These are phyloP conservation scores for Ophiocordyceps camponoti-floridani DNA, from an alignment of 2,329 filamentous ascomycete genomes.

Conservation along the genomic window DNA sequence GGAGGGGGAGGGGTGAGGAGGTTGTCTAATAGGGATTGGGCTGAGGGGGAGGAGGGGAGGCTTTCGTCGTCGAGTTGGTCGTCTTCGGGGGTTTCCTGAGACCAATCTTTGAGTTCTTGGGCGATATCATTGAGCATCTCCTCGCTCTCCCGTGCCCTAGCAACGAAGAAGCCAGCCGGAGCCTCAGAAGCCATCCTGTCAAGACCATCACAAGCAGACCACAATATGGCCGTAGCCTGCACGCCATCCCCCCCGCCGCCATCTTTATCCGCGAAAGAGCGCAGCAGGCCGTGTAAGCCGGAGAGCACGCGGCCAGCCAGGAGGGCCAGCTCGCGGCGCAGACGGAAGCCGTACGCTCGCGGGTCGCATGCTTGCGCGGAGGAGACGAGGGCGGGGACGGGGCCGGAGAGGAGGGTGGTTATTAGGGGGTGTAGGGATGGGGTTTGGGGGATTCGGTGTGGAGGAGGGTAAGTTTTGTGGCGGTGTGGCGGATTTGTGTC, in stretches of 20 bases:
- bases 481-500: constrained; percentile 59
- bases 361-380: constrained; percentile 48
- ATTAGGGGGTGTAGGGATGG: constrained; percentile 47
- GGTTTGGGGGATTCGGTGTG: constrained; percentile 72
- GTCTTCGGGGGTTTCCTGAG: constrained; percentile 44
- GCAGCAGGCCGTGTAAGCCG: constrained; percentile 46
- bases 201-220: constrained; percentile 67
- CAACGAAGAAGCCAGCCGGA: constrained; percentile 49
- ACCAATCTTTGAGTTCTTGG: constrained; percentile 77
- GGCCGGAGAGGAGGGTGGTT: constrained; percentile 49
- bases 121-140: constrained; percentile 68
- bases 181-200: constrained; percentile 46
- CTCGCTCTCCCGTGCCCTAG: constrained; percentile 55
- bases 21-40: constrained; percentile 46
- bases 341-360: constrained; percentile 40
- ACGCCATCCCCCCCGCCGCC: constrained; percentile 34
- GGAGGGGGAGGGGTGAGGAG: constrained; percentile 51
- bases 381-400: constrained; percentile 58
- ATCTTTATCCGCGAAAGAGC: constrained; percentile 13
- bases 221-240: constrained; percentile 57
- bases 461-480: constrained; percentile 74
- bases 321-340: constrained; percentile 44
- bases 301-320: constrained; percentile 40
- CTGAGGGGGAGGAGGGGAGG: constrained; percentile 9
- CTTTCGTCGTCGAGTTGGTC: no score